Evolutionary conservation across 495 filamentous ascomycete genomes (phyloP).

Genomic region (Venustampulla echinocandica): DNA sequence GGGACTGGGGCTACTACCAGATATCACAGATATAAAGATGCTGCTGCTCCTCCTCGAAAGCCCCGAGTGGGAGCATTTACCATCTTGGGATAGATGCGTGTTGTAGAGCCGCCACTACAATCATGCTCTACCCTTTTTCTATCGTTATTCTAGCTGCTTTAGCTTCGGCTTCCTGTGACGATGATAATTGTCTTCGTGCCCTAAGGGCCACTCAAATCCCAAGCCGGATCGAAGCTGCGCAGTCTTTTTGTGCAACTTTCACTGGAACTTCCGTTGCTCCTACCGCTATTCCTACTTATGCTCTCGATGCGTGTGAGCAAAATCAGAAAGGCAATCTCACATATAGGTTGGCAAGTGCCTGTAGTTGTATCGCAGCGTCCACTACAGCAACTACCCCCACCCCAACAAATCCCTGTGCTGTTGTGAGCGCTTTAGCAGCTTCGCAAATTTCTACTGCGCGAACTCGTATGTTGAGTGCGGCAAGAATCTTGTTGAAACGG

Average conservation of each 20-base stretch:
- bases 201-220: conserved; percentile 10
- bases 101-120: too few relatives aligned
- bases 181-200: conserved; percentile 20
- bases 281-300: conserved; percentile 14
- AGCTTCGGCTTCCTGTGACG: conserved; percentile 10
- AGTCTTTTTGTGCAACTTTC: conserved; percentile 15
- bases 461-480: conserved; percentile 14
- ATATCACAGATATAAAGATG: too few relatives aligned
- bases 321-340: conserved; percentile 12
- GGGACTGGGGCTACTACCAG: too few relatives aligned
- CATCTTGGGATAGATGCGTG: too few relatives aligned
- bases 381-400: conserved; percentile 20
- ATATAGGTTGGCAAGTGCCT: conserved; percentile 20
- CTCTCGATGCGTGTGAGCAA: conserved; percentile 6
- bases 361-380: conserved; percentile 19
- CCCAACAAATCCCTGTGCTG: conserved; percentile 27
- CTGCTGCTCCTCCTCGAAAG: too few relatives aligned
- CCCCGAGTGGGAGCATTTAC: too few relatives aligned
- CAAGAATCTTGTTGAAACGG: too few relatives aligned
- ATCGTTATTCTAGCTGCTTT: conserved; percentile 7
- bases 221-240: conserved; percentile 3
- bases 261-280: background rate
- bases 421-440: conserved; percentile 34
- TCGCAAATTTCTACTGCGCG: conserved; percentile 23
- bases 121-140: too few relatives aligned